Evolutionary conservation across 805 yeast species (phyloP).

Genomic region (Candida pseudoglaebosa): DNA sequence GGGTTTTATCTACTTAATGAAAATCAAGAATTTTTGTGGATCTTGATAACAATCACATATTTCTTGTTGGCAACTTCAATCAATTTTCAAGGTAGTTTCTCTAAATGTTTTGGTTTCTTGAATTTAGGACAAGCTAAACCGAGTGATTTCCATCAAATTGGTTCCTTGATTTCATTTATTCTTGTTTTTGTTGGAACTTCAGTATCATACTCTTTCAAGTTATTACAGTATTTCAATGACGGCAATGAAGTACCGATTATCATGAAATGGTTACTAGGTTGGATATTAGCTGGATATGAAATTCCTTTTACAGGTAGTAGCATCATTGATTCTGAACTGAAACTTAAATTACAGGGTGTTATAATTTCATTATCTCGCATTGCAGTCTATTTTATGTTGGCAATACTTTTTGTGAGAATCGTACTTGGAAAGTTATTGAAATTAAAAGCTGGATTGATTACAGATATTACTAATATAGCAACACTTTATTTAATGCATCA

Average conservation of each 20-base stretch:
- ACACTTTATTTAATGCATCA: constrained; percentile 51
- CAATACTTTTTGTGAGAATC: constrained; percentile 26
- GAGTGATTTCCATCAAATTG: constrained; percentile 13
- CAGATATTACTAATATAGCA: constrained; percentile 31
- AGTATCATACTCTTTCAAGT: constrained; percentile 51
- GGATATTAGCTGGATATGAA: constrained; percentile 21
- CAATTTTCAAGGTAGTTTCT: constrained; percentile 22
- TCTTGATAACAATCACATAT: constrained; percentile 40
- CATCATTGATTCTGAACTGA: constrained; percentile 6
- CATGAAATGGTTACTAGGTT: constrained; percentile 20
- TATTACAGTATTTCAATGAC: constrained; percentile 48
- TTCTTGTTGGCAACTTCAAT: constrained; percentile 16
- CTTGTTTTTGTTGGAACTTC: constrained; percentile 43
- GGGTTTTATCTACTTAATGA: constrained; percentile 36
- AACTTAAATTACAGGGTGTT: constrained; percentile 18
- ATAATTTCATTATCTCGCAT: constrained; percentile 24
- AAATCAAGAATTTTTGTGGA: constrained; percentile 43
- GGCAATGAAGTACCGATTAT: constrained; percentile 51
- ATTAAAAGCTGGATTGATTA: constrained; percentile 23
- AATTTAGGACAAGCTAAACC: constrained; percentile 1
- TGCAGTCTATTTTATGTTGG: constrained; percentile 20
- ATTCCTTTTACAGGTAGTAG: not conserved
- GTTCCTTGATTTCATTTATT: constrained; percentile 40
- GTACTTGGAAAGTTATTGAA: constrained; percentile 19
- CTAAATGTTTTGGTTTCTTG: constrained; percentile 16